These are phyloP conservation scores for Periconia digitata DNA, from an alignment of 2,329 filamentous ascomycete species.

Conservation along the genomic window DNA sequence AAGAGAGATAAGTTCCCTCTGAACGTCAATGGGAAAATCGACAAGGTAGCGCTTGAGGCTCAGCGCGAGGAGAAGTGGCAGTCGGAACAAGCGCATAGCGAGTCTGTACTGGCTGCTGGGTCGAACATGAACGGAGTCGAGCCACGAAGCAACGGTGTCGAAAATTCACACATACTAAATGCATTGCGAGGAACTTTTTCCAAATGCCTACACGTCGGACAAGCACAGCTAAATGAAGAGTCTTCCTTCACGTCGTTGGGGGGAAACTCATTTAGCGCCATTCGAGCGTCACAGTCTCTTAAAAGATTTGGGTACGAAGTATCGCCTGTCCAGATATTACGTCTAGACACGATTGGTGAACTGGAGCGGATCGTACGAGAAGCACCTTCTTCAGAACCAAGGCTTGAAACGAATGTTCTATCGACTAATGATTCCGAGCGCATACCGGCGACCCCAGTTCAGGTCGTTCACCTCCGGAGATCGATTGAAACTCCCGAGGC, in stretches of 20 bases:
- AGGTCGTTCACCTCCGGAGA: neutral
- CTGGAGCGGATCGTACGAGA: slow-evolving; percentile 1
- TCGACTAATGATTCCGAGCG: neutral
- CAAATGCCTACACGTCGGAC: slow-evolving; percentile 3
- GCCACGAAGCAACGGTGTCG: neutral
- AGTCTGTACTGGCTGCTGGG: too few relatives aligned
- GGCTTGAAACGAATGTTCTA: neutral
- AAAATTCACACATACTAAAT: slow-evolving; percentile 1
- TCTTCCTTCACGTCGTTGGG: slow-evolving; percentile 8
- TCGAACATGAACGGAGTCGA: neutral
- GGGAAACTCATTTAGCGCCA: slow-evolving; percentile 7
- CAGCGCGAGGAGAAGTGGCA: slow-evolving; percentile 1
- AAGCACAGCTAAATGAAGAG: neutral
- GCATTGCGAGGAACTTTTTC: neutral
- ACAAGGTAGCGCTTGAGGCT: slow-evolving; percentile 4
- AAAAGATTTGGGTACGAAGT: slow-evolving; percentile 3
- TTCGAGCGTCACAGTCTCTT: slow-evolving; percentile 7
- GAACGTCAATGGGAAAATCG: slow-evolving; percentile 9
- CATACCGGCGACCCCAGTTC: slow-evolving; percentile 1
- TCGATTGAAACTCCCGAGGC: neutral
- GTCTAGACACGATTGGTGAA: slow-evolving; percentile 1
- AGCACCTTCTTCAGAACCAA: neutral
- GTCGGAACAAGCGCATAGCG: too few relatives aligned
- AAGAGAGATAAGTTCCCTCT: slow-evolving; percentile 7
- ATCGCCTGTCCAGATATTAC: slow-evolving; percentile 1